A percentile compares a stretch with the other conserved stretches of the same genome.
phyloP scores from a whole-genome alignment of 2,329 filamentous ascomycete species.

The Fusarium odoratissimum region DNA sequence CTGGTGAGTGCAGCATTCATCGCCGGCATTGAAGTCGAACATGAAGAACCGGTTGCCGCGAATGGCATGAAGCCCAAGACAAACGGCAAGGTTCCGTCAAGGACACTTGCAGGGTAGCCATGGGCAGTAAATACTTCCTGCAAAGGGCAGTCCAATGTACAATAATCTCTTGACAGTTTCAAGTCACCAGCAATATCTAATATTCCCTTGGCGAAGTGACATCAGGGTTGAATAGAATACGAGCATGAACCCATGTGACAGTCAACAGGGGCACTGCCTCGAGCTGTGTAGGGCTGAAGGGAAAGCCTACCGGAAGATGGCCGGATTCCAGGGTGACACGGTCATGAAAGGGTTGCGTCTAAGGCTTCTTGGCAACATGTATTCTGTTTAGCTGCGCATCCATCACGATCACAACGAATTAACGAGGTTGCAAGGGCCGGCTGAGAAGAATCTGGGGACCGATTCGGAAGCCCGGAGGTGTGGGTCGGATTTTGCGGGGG shows the following conservation, averaged over 20 bases:
- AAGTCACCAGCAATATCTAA: background rate
- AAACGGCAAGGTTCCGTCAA: conserved; percentile 29
- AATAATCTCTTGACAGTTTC: background rate
- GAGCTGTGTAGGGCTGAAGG: conserved; percentile 38
- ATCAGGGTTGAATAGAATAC: background rate
- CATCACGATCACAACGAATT: conserved; percentile 12
- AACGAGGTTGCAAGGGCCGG: conserved; percentile 9
- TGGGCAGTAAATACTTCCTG: background rate
- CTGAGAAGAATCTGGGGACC: conserved; percentile 21
- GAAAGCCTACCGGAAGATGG: conserved; percentile 41
- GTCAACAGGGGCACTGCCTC: conserved; percentile 1
- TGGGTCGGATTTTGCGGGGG: conserved; percentile 27
- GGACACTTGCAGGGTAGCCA: conserved; percentile 10
- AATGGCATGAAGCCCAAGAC: conserved; percentile 16
- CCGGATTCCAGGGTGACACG: conserved; percentile 29
- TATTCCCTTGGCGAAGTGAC: background rate
- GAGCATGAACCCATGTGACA: conserved; percentile 9
- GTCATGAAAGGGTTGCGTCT: conserved; percentile 22
- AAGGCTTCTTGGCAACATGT: conserved; percentile 29
- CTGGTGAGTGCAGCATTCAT: conserved; percentile 87
- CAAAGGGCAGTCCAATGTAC: background rate
- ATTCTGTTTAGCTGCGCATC: conserved; percentile 21
- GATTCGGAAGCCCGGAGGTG: conserved; percentile 21
- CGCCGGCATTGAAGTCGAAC: conserved; percentile 77
- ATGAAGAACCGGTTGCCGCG: conserved; percentile 4